phyloP scores from a whole-genome alignment of 805 yeast genomes.

The Candida sithepensis region DNA sequence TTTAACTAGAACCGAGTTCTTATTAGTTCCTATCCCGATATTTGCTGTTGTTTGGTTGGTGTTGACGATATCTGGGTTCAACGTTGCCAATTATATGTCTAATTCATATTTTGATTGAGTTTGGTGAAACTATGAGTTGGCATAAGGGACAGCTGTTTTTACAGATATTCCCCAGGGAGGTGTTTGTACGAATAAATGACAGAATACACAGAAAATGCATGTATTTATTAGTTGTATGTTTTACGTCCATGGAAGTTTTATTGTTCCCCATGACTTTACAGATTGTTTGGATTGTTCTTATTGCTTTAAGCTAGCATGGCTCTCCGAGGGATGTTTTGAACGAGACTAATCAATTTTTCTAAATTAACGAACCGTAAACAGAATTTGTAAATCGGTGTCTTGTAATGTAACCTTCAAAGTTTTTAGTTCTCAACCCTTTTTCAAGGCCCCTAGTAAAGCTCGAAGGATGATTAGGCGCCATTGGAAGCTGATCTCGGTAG shows the following conservation, averaged over 20 bases:
- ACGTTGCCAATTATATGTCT: slow-evolving; percentile 67
- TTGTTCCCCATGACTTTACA: not conserved
- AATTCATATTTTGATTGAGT: slow-evolving; percentile 29
- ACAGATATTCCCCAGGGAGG: too few species aligned
- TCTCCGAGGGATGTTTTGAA: not conserved
- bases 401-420: too few species aligned
- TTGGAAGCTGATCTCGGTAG: too few species aligned
- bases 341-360: not conserved
- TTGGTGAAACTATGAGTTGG: not conserved
- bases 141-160: not conserved
- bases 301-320: not conserved
- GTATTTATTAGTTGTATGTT: not conserved
- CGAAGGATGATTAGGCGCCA: too few species aligned
- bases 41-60: slow-evolving; percentile 56
- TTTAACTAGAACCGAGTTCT: slow-evolving; percentile 57
- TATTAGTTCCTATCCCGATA: slow-evolving; percentile 61
- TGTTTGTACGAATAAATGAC: not conserved
- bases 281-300: not conserved
- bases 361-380: too few species aligned
- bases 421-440: too few species aligned
- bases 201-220: not conserved
- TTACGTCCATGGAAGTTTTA: not conserved
- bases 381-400: too few species aligned
- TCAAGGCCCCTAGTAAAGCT: too few species aligned
- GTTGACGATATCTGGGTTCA: slow-evolving; percentile 60